Base-by-base conservation (phyloP, 129 eudicot genomes). In the Chrysanthemum lavandulifolium region DNA sequence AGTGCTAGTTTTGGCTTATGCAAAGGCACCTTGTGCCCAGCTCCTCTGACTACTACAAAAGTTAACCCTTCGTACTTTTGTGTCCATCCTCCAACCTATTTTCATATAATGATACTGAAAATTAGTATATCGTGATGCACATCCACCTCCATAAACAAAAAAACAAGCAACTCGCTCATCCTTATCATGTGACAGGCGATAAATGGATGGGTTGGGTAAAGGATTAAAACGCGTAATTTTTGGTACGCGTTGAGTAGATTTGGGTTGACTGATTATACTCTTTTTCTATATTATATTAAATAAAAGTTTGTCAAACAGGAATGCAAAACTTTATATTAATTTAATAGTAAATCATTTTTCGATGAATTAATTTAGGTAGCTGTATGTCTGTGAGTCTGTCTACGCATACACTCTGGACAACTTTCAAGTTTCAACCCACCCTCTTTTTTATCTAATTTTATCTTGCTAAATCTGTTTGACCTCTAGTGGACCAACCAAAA, bases 11-110 rank as follows among this genome's bases (percentile, higher is more conserved):
- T 19, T 19, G 21, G 83, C 80, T 64, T 86, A 76, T 89, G 98
- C 78, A 92, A 80, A 65, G 98, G 91, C 27, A 92, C 96, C 83
- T 92, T 95, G 49, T 89, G 98, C 9, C 98, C 98, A 1, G 98
- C 94, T 29, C 98, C 98, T 80, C 98, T 87, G 16, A 92, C 80
- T 6, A 89, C 80, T 57, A 92, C 98, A 36, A 87, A 89, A 10
- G 85, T 92, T 53, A 92, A 87, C 65, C 98, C 98, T 61, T 85
- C 73, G 13, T 92, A 92, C 64, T 74, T 78, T 65, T 89, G 95
- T 3, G 74, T 85, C 96, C 95, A 87, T 73, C 98, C 98, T 78
- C 91, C 98, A 0, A 92, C 98, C 96, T 92, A 85, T 75, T 67
- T 53, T 10, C 36, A 61, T 36, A 36, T 50, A 15, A 14, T 63